A percentile compares a stretch with the other conserved stretches of the same genome.
Conservation (phyloP, 805 yeast genomes). For the Suhomyces pyralidae region DNA sequence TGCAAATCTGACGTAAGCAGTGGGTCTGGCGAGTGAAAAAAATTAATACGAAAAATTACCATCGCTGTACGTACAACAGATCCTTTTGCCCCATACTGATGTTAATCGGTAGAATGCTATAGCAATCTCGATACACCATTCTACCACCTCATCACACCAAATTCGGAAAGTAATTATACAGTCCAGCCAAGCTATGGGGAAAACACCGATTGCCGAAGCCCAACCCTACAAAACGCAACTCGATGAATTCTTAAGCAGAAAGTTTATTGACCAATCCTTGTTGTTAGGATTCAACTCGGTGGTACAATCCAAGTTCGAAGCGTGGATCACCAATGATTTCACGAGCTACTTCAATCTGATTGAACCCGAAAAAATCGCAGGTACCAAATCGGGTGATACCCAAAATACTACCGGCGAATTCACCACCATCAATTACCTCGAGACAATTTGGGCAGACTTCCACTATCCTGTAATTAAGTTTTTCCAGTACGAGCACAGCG, state of each 20-base stretch:
- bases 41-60: background rate
- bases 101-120: background rate
- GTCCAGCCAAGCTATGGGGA: background rate
- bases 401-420: conserved; percentile 24
- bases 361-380: conserved; percentile 9
- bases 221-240: conserved; percentile 24
- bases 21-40: background rate
- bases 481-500: conserved; percentile 43
- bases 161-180: background rate
- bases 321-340: conserved; percentile 38
- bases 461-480: conserved; percentile 63
- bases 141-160: background rate
- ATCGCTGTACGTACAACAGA: background rate
- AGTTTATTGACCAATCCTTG: conserved; percentile 39
- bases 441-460: conserved; percentile 56
- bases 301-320: conserved; percentile 45
- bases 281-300: conserved; percentile 49
- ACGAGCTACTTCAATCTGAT: conserved; percentile 24
- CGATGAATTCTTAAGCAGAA: conserved; percentile 18
- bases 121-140: background rate
- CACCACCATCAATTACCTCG: conserved; percentile 34
- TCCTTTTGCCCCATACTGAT: background rate
- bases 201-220: background rate
- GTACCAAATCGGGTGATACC: conserved; percentile 17
- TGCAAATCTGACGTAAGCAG: conserved; percentile 1